These are phyloP conservation scores for Monilinia fructicola DNA, from an alignment of 2,329 filamentous ascomycete genomes.

Conservation along the genomic window DNA sequence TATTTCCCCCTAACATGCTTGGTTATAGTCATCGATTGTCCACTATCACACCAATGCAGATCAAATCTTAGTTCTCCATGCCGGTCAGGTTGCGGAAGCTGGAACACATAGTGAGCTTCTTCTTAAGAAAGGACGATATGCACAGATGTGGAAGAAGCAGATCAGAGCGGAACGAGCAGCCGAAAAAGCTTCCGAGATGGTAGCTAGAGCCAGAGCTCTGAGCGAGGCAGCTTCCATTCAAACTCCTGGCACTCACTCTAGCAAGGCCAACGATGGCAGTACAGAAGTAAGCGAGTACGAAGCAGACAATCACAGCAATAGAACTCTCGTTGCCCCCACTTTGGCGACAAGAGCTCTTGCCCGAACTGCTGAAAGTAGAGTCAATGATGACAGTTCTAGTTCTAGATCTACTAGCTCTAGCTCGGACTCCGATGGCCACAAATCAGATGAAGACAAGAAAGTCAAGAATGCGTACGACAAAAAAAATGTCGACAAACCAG, in stretches of 20 bases:
- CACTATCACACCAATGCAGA: constrained; percentile 90
- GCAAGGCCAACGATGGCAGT: constrained; percentile 36
- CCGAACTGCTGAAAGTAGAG: constrained; percentile 25
- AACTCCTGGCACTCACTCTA: constrained; percentile 31
- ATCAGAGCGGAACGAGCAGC: constrained; percentile 73
- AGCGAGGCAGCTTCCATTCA: constrained; percentile 34
- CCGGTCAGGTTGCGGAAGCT: constrained; percentile 73
- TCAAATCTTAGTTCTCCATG: constrained; percentile 78
- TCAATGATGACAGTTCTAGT: constrained; percentile 21
- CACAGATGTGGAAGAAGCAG: constrained; percentile 85
- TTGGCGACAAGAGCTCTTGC: constrained; percentile 28
- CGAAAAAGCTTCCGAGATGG: constrained; percentile 50
- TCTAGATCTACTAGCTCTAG: constrained; percentile 16
- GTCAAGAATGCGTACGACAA: not conserved
- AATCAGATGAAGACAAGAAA: constrained; percentile 27
- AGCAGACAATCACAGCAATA: constrained; percentile 30
- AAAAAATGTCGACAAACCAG: not conserved
- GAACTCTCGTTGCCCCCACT: constrained; percentile 26
- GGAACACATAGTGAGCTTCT: constrained; percentile 79
- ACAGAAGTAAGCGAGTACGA: constrained; percentile 38
- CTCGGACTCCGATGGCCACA: constrained; percentile 24
- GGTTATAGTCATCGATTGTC: constrained; percentile 70
- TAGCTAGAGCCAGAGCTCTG: constrained; percentile 39
- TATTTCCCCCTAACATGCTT: constrained; percentile 71
- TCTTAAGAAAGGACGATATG: constrained; percentile 68